A percentile compares a stretch with the other conserved stretches of the same genome.
Conservation (phyloP, 1,284 basidiomycete species). For the Ceratobasidium sp. region DNA sequence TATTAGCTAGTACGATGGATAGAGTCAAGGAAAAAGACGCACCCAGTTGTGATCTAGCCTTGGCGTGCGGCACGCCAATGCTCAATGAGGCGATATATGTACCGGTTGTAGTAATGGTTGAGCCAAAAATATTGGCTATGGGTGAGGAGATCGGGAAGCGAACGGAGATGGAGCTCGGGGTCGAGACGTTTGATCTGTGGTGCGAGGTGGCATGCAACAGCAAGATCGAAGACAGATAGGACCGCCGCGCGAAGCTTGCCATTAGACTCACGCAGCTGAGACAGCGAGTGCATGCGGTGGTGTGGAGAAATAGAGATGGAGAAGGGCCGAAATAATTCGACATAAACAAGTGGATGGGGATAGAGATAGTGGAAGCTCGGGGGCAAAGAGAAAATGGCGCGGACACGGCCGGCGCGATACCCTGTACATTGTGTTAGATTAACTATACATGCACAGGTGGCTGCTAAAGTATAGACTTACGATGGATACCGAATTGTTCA, state of each 20-base stretch:
- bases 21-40: too few species aligned
- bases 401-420: too few species aligned
- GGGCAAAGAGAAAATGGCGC: constrained; percentile 13
- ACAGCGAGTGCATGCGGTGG: constrained; percentile 1
- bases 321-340: not conserved
- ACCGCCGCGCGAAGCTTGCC: not conserved
- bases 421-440: not conserved
- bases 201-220: constrained; percentile 6
- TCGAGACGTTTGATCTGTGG: constrained; percentile 14
- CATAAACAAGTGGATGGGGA: constrained; percentile 12
- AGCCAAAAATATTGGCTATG: too few species aligned
- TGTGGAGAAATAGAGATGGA: not conserved
- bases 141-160: too few species aligned
- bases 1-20: too few species aligned
- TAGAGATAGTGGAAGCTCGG: not conserved
- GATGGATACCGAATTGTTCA: not conserved
- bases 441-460: not conserved
- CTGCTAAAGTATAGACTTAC: not conserved
- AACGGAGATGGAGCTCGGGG: too few species aligned
- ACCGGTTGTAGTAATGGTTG: too few species aligned
- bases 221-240: not conserved
- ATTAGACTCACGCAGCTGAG: not conserved
- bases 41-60: too few species aligned
- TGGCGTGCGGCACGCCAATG: too few species aligned
- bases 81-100: too few species aligned